phyloP scores from a whole-genome alignment of 2,329 filamentous ascomycete species.

The Paecilomyces fulvus region DNA sequence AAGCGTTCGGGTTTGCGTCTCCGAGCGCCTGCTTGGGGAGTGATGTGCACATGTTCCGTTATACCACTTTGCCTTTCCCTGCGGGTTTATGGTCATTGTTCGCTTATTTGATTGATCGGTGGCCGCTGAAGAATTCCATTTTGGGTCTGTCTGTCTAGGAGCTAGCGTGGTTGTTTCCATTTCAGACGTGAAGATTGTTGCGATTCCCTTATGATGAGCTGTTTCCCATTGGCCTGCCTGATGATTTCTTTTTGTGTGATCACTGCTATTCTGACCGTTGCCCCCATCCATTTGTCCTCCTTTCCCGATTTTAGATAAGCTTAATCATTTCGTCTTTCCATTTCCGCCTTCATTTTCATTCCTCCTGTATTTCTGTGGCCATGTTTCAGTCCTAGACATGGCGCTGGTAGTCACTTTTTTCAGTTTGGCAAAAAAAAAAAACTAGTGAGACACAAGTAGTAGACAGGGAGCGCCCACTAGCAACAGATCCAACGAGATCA shows the following conservation, averaged over 20 bases:
- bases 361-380: not conserved
- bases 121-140: not conserved
- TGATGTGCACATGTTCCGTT: not conserved
- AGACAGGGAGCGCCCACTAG: not conserved
- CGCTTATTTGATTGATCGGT: not conserved
- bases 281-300: not conserved
- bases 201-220: not conserved
- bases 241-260: not conserved
- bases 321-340: not conserved
- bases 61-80: not conserved
- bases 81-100: not conserved
- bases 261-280: not conserved
- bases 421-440: not conserved
- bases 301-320: not conserved
- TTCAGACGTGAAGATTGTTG: conserved; percentile 1
- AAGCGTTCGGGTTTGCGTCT: not conserved
- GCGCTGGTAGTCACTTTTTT: not conserved
- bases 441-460: not conserved
- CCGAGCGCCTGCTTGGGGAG: not conserved
- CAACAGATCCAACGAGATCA: not conserved
- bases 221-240: not conserved
- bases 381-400: not conserved
- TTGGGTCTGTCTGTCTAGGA: conserved; percentile 1
- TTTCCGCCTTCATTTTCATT: not conserved
- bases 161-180: not conserved